A percentile compares a stretch with the other conserved stretches of the same genome.
Evolutionary conservation across 2,329 filamentous ascomycete species (phyloP).

Genomic region (Cladosporium sp.): DNA sequence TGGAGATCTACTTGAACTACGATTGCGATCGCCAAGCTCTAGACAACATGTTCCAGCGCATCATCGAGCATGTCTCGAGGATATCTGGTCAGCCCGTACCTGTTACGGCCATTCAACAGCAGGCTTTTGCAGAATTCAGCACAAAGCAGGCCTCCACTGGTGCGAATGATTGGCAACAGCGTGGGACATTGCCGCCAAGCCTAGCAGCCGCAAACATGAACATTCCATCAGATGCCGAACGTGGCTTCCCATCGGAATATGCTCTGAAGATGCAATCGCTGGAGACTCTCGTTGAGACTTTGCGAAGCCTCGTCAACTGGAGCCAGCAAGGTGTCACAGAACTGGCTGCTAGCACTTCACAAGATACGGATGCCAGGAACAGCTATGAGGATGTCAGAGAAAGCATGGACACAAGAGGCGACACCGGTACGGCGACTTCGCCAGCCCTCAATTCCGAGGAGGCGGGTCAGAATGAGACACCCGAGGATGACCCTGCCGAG

Average conservation of each 20-base stretch:
- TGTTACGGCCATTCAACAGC: slow-evolving; percentile 75
- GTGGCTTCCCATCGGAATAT: slow-evolving; percentile 83
- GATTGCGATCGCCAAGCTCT: slow-evolving; percentile 90
- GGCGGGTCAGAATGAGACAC: slow-evolving; percentile 35
- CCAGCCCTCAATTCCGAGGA: slow-evolving; percentile 39
- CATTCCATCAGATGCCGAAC: slow-evolving; percentile 51
- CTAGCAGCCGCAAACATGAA: slow-evolving; percentile 76
- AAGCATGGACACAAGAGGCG: slow-evolving; percentile 69
- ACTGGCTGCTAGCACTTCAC: slow-evolving; percentile 42
- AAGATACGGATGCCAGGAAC: slow-evolving; percentile 46
- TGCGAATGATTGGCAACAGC: slow-evolving; percentile 76
- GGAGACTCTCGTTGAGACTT: slow-evolving; percentile 82
- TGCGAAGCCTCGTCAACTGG: slow-evolving; percentile 92
- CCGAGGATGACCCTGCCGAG: slow-evolving; percentile 87
- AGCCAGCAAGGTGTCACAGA: slow-evolving; percentile 66
- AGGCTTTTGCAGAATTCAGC: slow-evolving; percentile 79
- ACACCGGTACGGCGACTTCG: slow-evolving; percentile 55
- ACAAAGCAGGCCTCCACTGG: slow-evolving; percentile 47
- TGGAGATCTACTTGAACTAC: slow-evolving; percentile 97
- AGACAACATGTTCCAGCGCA: slow-evolving; percentile 93
- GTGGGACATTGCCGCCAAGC: slow-evolving; percentile 80
- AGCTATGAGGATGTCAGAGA: slow-evolving; percentile 65
- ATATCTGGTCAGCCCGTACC: slow-evolving; percentile 78
- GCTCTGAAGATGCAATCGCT: slow-evolving; percentile 85
- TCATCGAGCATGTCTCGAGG: slow-evolving; percentile 90